Percentiles rank a stretch among this genome's conserved stretches.
These are phyloP conservation scores for Isochrysis galbana DNA, from an alignment of 78 protist species.

Conservation along the genomic window DNA sequence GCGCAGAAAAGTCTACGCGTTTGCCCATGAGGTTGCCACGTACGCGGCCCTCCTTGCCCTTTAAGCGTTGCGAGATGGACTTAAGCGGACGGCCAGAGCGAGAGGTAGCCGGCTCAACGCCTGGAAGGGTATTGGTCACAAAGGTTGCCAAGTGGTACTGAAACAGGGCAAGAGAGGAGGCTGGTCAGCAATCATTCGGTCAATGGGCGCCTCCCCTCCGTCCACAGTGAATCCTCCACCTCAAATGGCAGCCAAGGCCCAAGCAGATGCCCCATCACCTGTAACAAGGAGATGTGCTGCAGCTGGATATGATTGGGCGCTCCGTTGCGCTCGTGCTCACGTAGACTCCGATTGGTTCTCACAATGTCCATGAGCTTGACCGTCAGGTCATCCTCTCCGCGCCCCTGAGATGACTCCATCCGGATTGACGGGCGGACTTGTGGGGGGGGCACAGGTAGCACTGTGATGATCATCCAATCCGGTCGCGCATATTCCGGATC, in stretches of 20 bases:
- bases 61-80: conserved; percentile 93
- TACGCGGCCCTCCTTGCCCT: conserved; percentile 99
- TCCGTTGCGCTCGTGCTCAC: conserved; percentile 59
- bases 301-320: conserved; percentile 10
- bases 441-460: conserved; percentile 98
- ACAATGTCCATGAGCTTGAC: conserved; percentile 86
- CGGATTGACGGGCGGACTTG: conserved; percentile 93
- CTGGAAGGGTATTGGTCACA: conserved; percentile 90
- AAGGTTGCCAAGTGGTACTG: conserved; percentile 92
- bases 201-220: not conserved
- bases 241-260: too few relatives aligned
- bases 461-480: conserved; percentile 92
- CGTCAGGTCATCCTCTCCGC: conserved; percentile 80
- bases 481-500: conserved; percentile 90
- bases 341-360: conserved; percentile 70
- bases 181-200: too few relatives aligned
- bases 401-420: conserved; percentile 61
- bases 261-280: too few relatives aligned
- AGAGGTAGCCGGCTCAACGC: conserved; percentile 66
- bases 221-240: too few relatives aligned
- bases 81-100: conserved; percentile 93
- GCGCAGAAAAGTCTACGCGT: conserved; percentile 98
- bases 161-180: too few relatives aligned
- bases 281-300: not conserved
- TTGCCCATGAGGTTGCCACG: conserved; percentile 99